These are phyloP conservation scores for Vaccinium vitisidaea DNA, from an alignment of 148 eudicot genomes.

Conservation along the genomic window DNA sequence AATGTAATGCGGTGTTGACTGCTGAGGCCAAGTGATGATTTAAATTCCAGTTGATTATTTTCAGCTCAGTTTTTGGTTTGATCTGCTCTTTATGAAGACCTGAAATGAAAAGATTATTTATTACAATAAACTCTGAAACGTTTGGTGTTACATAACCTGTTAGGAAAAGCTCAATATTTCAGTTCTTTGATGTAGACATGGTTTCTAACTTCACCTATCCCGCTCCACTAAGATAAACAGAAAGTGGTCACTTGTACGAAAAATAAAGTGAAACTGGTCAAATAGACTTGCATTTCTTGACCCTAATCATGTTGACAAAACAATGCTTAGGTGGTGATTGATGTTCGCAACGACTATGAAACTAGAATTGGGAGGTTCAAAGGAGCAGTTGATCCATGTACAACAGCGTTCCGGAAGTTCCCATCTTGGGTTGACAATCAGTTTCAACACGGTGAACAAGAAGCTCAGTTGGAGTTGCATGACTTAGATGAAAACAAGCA, in stretches of 20 bases:
- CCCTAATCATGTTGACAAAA: conserved; percentile 16
- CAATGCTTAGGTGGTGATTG: conserved; percentile 71
- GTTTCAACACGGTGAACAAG: conserved; percentile 43
- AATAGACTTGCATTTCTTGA: neutral
- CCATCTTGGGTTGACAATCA: conserved; percentile 83
- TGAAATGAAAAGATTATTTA: neutral
- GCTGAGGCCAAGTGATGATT: neutral
- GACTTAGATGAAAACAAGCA: conserved; percentile 29
- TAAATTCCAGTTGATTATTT: neutral
- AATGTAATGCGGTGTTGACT: neutral
- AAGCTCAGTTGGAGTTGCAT: conserved; percentile 30
- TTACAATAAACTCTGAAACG: neutral
- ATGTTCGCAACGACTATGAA: conserved; percentile 91
- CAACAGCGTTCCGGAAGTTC: conserved; percentile 83
- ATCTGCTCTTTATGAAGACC: conserved; percentile 1
- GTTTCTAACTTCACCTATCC: neutral
- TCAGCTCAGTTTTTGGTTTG: neutral
- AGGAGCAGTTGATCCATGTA: conserved; percentile 91
- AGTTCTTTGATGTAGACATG: neutral
- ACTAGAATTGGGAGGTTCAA: conserved; percentile 90
- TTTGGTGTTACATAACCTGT: neutral
- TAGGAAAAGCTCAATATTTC: neutral
- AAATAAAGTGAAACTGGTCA: neutral
- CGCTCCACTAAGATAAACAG: neutral
- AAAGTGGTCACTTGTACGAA: neutral